These are phyloP conservation scores for Vigna reflexopilosa DNA, from an alignment of 306 rosid species.

Conservation along the genomic window DNA sequence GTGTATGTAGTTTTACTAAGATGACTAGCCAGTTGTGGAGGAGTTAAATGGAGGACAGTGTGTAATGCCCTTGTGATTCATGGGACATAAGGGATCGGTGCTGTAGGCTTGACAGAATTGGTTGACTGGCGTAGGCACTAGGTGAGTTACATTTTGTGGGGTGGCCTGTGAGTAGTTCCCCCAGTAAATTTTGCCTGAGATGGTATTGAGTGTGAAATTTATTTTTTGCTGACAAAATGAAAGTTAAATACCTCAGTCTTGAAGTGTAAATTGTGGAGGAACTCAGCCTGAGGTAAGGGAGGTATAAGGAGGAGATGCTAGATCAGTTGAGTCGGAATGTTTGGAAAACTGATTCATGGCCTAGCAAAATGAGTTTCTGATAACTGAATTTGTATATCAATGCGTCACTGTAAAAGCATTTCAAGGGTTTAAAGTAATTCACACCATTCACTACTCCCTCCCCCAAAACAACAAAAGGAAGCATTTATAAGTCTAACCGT, in stretches of 20 bases:
- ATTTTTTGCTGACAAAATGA: slow-evolving; percentile 31
- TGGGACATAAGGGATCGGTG: slow-evolving; percentile 30
- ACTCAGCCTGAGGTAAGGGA: slow-evolving; percentile 6
- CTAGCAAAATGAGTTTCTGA: slow-evolving; percentile 30
- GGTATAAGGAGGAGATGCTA: slow-evolving; percentile 26
- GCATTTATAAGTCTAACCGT: slow-evolving; percentile 35
- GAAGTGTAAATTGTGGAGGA: slow-evolving; percentile 29
- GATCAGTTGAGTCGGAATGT: slow-evolving; percentile 2
- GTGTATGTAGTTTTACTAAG: slow-evolving; percentile 26
- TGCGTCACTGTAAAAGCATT: slow-evolving; percentile 22
- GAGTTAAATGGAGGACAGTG: slow-evolving; percentile 37
- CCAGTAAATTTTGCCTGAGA: slow-evolving; percentile 28
- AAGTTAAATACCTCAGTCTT: slow-evolving; percentile 9
- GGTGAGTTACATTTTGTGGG: slow-evolving; percentile 39
- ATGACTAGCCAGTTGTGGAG: slow-evolving; percentile 35
- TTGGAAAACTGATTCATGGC: slow-evolving; percentile 10
- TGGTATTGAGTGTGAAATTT: slow-evolving; percentile 27
- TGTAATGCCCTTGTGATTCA: background rate
- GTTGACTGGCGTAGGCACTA: slow-evolving; percentile 38
- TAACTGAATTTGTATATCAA: slow-evolving; percentile 23
- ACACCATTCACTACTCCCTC: slow-evolving; percentile 25
- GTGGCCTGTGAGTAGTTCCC: slow-evolving; percentile 37
- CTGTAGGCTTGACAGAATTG: slow-evolving; percentile 22
- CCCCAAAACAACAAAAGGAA: slow-evolving; percentile 26
- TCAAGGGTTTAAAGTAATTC: slow-evolving; percentile 13